Evolutionary conservation across 129 eudicot genomes (phyloP), one percentile per base, ranked within the genome.

Genomic region (Ambrosia trifida): DNA sequence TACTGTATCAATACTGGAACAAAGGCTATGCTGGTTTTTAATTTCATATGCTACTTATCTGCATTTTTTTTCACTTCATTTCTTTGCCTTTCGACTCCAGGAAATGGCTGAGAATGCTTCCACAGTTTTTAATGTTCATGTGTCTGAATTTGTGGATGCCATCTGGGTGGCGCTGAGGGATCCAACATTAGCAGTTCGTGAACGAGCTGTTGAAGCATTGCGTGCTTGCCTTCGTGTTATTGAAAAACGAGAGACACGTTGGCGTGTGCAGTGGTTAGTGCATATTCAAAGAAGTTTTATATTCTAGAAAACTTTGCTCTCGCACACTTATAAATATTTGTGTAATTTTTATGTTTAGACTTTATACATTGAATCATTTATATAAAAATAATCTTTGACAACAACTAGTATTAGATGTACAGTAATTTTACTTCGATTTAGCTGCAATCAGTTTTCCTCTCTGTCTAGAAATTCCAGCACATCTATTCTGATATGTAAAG

Each of bases 31-130:
- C 40, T 49, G 50, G 53, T 74, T 74, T 63, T 64, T 9, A 44
- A 49, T 51, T 64, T 45, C 65, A n/a, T 12, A 8, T 67, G 68
- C 60, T 45, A 31, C 30, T 56, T 56, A 30, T 54, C 44, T 67
- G 38, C 47, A 67, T 17, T 17, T 44, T 62, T 64, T 33, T 19
- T 1, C 5, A 31, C 40, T 69, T 68, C 1, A 47, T 10, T 51
- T 30, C 14, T 69, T 17, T 68, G 36, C 45, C 33, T 52, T 49
- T 17, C 73, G 64, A 54, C 79, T 76, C 43, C 71, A 93, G 98
- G 98, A 93, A 90, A 93, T 89, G 95, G 98, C 98, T 7, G 98
- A 93, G 76, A 89, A 93, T 82, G 98, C 98, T 56, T 86, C 98
- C 33, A 93, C 98, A 4, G 96, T 93, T 11, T 93, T 93, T 78